These are phyloP conservation scores for Porodaedalea pini DNA, from an alignment of 1,284 basidiomycete genomes.

Conservation along the genomic window DNA sequence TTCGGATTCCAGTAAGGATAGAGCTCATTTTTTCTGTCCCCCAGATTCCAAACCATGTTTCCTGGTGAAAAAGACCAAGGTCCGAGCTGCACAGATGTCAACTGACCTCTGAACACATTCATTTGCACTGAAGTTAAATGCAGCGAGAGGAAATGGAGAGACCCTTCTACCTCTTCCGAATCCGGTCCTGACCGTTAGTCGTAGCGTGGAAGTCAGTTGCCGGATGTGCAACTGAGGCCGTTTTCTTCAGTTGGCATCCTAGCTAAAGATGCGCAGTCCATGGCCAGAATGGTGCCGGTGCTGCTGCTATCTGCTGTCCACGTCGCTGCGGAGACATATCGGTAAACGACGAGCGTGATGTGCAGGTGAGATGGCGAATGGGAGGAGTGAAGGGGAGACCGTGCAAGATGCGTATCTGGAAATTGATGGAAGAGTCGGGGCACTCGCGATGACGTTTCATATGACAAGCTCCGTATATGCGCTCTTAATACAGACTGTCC, in stretches of 20 bases:
- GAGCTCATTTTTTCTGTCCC: not conserved
- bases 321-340: slow-evolving; percentile 7
- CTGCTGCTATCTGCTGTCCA: not conserved
- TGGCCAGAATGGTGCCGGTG: not conserved
- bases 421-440: not conserved
- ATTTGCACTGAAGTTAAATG: not conserved
- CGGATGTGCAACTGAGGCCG: not conserved
- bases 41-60: no score
- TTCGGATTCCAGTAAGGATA: not conserved
- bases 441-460: slow-evolving; percentile 9
- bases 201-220: not conserved
- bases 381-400: not conserved
- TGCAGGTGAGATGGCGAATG: not conserved
- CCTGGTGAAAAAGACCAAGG: not conserved
- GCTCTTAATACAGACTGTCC: not conserved
- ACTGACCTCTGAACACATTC: not conserved
- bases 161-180: not conserved
- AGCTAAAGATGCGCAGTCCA: not conserved
- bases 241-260: not conserved
- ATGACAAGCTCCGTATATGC: slow-evolving; percentile 4
- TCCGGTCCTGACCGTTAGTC: not conserved
- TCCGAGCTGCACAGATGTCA: no score
- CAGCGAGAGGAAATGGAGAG: not conserved
- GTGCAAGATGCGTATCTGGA: not conserved
- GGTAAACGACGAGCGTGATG: not conserved